A percentile compares a stretch with the other conserved stretches of the same genome.
Conservation (phyloP, 306 rosid species). For the Trifolium dubium region DNA sequence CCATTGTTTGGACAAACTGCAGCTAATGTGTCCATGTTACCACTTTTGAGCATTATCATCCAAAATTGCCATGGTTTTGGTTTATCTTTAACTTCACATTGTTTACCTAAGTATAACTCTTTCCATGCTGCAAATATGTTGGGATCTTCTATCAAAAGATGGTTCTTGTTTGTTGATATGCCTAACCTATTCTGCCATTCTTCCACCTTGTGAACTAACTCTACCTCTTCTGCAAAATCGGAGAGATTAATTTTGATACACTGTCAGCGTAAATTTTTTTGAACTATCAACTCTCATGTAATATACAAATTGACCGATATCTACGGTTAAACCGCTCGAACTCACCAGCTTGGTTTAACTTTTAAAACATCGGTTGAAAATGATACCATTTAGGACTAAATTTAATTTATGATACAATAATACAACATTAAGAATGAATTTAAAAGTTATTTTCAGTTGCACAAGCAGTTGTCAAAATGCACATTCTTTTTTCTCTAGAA, state of each 20-base stretch:
- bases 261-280: background rate
- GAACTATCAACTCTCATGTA: no score
- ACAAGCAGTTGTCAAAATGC: no score
- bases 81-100: slow-evolving; percentile 54
- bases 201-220: slow-evolving; percentile 35
- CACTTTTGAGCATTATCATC: slow-evolving; percentile 78
- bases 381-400: no score
- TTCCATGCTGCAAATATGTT: slow-evolving; percentile 51
- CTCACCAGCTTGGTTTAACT: no score
- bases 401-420: no score
- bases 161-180: background rate
- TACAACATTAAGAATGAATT: no score
- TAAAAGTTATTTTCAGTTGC: no score
- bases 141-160: background rate
- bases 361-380: no score
- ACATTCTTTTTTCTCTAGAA: no score
- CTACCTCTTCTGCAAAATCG: slow-evolving; percentile 7
- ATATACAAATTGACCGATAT: no score
- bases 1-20: slow-evolving; percentile 65
- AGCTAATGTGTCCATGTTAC: slow-evolving; percentile 57
- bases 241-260: background rate
- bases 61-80: slow-evolving; percentile 76
- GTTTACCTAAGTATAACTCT: slow-evolving; percentile 52
- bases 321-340: no score
- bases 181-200: slow-evolving; percentile 48